Conservation (phyloP, 768 basidiomycete species). For the Astraeus odoratus region DNA sequence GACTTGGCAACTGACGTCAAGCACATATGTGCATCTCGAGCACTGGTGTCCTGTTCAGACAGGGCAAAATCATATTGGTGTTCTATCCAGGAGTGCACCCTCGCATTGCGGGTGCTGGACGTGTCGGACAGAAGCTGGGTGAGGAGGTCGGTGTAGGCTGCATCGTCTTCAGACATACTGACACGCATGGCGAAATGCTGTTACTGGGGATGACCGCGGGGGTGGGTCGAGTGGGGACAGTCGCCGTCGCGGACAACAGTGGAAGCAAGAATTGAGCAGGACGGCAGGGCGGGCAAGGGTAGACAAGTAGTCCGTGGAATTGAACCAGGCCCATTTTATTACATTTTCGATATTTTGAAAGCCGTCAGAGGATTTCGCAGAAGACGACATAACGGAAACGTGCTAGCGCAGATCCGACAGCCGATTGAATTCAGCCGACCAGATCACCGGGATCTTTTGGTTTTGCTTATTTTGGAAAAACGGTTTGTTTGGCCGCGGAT, state of each 20-base stretch:
- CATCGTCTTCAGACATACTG: slow-evolving; percentile 26
- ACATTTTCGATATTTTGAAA: neutral
- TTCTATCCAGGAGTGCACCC: slow-evolving; percentile 29
- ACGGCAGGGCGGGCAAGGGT: no score
- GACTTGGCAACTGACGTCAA: neutral
- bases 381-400: slow-evolving; percentile 4
- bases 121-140: slow-evolving; percentile 22
- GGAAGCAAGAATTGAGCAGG: no score
- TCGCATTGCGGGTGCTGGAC: slow-evolving; percentile 18
- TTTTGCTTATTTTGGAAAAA: neutral
- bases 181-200: slow-evolving; percentile 10
- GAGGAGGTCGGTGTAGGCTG: slow-evolving; percentile 23
- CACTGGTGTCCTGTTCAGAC: slow-evolving; percentile 15
- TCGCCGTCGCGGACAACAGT: no score
- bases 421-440: neutral
- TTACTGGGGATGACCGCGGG: slow-evolving; percentile 5
- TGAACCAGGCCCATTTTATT: slow-evolving; percentile 24
- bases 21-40: neutral
- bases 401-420: slow-evolving; percentile 7
- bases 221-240: neutral
- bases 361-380: neutral
- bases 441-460: neutral
- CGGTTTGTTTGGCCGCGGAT: slow-evolving; percentile 4
- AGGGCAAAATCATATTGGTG: slow-evolving; percentile 31
- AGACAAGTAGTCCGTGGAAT: no score